Percentiles rank a stretch among this genome's conserved stretches.
Conservation (phyloP, 768 basidiomycete species). For the Tricholoma bakamatsutake region DNA sequence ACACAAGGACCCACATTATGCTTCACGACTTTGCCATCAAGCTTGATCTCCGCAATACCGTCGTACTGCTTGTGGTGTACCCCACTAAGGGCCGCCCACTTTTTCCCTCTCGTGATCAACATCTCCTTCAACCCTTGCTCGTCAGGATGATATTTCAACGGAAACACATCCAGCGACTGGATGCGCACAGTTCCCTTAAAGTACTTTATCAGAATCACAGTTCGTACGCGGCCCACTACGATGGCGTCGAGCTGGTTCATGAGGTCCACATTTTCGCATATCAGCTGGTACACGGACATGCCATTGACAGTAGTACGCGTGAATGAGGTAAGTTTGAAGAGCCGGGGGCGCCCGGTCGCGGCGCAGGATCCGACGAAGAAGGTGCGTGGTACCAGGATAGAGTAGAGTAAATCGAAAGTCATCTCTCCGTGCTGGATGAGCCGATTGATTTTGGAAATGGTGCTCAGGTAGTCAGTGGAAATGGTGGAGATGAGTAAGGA, state of each 20-base stretch:
- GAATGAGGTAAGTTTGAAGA: constrained; percentile 41
- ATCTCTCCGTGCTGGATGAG: constrained; percentile 52
- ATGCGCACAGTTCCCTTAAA: constrained; percentile 51
- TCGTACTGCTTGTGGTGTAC: constrained; percentile 52
- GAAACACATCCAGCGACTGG: constrained; percentile 43
- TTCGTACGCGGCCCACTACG: constrained; percentile 36
- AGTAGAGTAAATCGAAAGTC: constrained; percentile 48
- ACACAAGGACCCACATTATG: constrained; percentile 37
- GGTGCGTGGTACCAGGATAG: constrained; percentile 49
- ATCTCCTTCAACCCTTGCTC: constrained; percentile 33
- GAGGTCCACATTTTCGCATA: constrained; percentile 47
- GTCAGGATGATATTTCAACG: constrained; percentile 46
- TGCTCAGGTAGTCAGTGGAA: constrained; percentile 42
- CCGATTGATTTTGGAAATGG: constrained; percentile 38
- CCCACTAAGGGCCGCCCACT: constrained; percentile 49
- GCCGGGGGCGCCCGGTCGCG: constrained; percentile 45
- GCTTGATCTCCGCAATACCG: constrained; percentile 42
- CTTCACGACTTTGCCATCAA: constrained; percentile 31
- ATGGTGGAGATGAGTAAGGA: constrained; percentile 46
- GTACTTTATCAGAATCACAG: constrained; percentile 31
- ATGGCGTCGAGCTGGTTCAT: constrained; percentile 31
- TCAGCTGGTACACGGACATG: constrained; percentile 36
- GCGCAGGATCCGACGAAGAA: constrained; percentile 47
- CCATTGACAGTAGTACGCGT: constrained; percentile 29
- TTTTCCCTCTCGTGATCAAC: constrained; percentile 45